Conservation (phyloP, 352 stramenopile genomes). For the Globisporangium megalacanthum region DNA sequence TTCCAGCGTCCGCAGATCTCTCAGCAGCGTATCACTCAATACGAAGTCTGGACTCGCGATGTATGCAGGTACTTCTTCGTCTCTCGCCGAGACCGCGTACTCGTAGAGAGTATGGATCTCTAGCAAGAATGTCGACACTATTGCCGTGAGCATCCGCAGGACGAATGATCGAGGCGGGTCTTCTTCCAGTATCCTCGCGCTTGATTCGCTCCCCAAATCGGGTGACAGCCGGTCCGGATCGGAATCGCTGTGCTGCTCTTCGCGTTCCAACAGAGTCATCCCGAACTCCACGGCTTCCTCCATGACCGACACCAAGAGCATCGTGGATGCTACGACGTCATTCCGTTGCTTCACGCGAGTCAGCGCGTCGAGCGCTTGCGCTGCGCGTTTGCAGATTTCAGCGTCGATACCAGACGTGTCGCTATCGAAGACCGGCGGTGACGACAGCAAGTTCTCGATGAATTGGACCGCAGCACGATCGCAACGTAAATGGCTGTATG, state of each 20-base stretch:
- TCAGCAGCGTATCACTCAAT: slow-evolving; percentile 22
- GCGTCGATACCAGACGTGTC: background rate
- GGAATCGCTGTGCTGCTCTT: slow-evolving; percentile 16
- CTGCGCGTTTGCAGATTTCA: slow-evolving; percentile 12
- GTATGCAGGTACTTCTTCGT: slow-evolving; percentile 17
- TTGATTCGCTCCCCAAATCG: background rate
- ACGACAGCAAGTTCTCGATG: slow-evolving; percentile 56
- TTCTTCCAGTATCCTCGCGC: background rate
- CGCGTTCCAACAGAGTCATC: slow-evolving; percentile 36
- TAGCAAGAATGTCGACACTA: slow-evolving; percentile 24
- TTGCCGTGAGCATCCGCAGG: slow-evolving; percentile 28
- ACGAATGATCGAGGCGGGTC: slow-evolving; percentile 17
- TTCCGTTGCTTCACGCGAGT: slow-evolving; percentile 34
- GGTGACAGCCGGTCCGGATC: background rate
- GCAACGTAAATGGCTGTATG: slow-evolving; percentile 42
- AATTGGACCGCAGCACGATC: slow-evolving; percentile 51
- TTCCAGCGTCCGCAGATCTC: slow-evolving; percentile 39
- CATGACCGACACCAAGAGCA: slow-evolving; percentile 34
- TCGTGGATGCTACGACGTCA: slow-evolving; percentile 12
- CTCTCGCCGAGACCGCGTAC: slow-evolving; percentile 13
- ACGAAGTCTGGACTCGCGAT: slow-evolving; percentile 23
- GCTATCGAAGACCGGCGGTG: slow-evolving; percentile 6
- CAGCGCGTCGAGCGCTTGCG: slow-evolving; percentile 27
- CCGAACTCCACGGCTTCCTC: slow-evolving; percentile 52
- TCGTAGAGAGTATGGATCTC: slow-evolving; percentile 23